Base-by-base conservation (phyloP, 2,329 filamentous ascomycete species). In the Plectosphaerella plurivora region DNA sequence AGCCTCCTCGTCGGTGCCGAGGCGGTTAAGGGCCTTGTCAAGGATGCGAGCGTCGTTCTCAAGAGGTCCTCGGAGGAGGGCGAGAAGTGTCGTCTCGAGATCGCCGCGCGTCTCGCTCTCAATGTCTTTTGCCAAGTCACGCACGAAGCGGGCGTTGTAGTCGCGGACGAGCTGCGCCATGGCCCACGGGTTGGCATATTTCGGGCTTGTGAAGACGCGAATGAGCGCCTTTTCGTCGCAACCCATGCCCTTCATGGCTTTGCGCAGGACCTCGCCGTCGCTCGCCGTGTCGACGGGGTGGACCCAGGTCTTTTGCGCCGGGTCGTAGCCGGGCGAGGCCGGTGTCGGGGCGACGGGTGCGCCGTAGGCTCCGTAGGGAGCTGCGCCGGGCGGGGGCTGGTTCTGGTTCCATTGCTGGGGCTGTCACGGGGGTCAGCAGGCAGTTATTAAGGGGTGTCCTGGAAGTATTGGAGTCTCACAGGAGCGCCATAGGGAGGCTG, bases 201-300 rank as follows among this genome's bases (percentile, higher is more conserved):
- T 68, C 12, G 58, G 55, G 35, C 53, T 60, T 0, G 66, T 57
- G 10, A 71, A 56, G 8, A 68, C 54, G 4, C 57, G 57, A 36
- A 69, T 65, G 10, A 71, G 51, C 0, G 64, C 58, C 2, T 56
- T 51, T 49, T 70, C 63, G 18, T 69, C 63, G 36, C 67, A 69
- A 1, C 66, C 68, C 57, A 66, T 64, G 8, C 65, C 66, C 53
- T 67, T 66, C 68, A 70, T 69, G 1, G 68, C 66, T 20, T 67
- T 65, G 45, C 65, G 60, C 2, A 71, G 49, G 1, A 54, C 45
- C 53, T 69, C 64, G 1, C 60, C 60, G 6, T 69, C 68, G 15
- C 57, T 28, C 2, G 55, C 16, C 4, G 66, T 69, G 33, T 71
- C 61, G 11, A 68, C 59, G n/a, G 55, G 62, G 3, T 58, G 57